Conservation (phyloP, 2,329 filamentous ascomycete genomes). For the Orbilia brochopaga region DNA sequence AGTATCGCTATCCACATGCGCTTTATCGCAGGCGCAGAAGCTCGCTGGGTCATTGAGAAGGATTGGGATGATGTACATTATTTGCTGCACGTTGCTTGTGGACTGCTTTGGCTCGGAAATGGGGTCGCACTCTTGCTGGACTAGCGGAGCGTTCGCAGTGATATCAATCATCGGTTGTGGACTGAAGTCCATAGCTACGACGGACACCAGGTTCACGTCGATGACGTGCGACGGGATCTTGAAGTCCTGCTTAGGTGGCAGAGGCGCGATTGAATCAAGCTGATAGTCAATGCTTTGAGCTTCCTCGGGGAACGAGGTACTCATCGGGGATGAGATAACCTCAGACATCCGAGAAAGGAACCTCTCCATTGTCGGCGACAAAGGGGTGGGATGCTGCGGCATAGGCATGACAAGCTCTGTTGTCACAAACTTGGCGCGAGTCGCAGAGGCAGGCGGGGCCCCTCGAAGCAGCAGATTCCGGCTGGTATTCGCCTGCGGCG, state of each 20-base stretch:
- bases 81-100: slow-evolving; percentile 22
- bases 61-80: slow-evolving; percentile 50
- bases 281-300: not conserved
- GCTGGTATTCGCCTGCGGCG: slow-evolving; percentile 30
- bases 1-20: slow-evolving; percentile 45
- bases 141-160: slow-evolving; percentile 35
- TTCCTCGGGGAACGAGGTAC: slow-evolving; percentile 40
- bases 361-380: slow-evolving; percentile 49
- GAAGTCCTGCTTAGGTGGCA: slow-evolving; percentile 23
- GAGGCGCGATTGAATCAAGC: slow-evolving; percentile 12
- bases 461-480: slow-evolving; percentile 41
- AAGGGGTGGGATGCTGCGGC: slow-evolving; percentile 46
- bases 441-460: slow-evolving; percentile 23
- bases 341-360: slow-evolving; percentile 49
- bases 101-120: slow-evolving; percentile 41
- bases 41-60: slow-evolving; percentile 45
- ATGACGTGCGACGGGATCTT: slow-evolving; percentile 49
- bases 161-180: slow-evolving; percentile 50
- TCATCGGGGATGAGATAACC: slow-evolving; percentile 37
- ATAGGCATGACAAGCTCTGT: slow-evolving; percentile 50
- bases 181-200: slow-evolving; percentile 49
- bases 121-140: slow-evolving; percentile 48
- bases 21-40: slow-evolving; percentile 47
- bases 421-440: slow-evolving; percentile 36
- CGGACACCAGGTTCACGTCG: slow-evolving; percentile 46